Percentiles rank a stretch among this genome's conserved stretches.
Evolutionary conservation across 768 basidiomycete species (phyloP).

Genomic region (Collybia mongolica): DNA sequence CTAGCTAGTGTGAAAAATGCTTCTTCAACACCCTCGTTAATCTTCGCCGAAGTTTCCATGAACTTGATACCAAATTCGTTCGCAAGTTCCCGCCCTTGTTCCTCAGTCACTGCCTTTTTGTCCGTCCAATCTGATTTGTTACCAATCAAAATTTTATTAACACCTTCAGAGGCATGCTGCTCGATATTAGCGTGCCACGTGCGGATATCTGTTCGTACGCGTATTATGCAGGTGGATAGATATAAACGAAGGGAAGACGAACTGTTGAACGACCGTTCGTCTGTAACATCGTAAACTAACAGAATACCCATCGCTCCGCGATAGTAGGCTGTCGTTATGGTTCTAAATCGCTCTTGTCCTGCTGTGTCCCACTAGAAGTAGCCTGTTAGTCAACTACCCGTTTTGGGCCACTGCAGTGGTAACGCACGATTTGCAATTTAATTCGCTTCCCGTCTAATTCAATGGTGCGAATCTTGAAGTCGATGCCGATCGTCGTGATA

Average conservation of each 20-base stretch:
- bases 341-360: constrained; percentile 97
- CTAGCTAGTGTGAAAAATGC: constrained; percentile 97
- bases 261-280: constrained; percentile 96
- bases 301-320: constrained; percentile 99
- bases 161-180: constrained; percentile 97
- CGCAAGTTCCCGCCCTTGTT: constrained; percentile 90
- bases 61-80: constrained; percentile 94
- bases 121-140: constrained; percentile 99
- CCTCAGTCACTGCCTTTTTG: constrained; percentile 88
- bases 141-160: constrained; percentile 98
- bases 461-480: constrained; percentile 99
- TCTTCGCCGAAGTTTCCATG: constrained; percentile 97
- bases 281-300: constrained; percentile 97
- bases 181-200: constrained; percentile 99
- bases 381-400: constrained; percentile 2
- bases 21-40: constrained; percentile 97
- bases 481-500: constrained; percentile 99
- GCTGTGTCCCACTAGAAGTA: constrained; percentile 92
- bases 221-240: not conserved
- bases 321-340: constrained; percentile 99
- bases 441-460: constrained; percentile 97
- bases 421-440: constrained; percentile 95
- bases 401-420: too few species aligned
- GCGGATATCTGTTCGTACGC: constrained; percentile 73
- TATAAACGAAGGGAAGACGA: constrained; percentile 27